Evolutionary conservation across 179 eudicot species (phyloP).

Genomic region (Carnegiea gigantea): DNA sequence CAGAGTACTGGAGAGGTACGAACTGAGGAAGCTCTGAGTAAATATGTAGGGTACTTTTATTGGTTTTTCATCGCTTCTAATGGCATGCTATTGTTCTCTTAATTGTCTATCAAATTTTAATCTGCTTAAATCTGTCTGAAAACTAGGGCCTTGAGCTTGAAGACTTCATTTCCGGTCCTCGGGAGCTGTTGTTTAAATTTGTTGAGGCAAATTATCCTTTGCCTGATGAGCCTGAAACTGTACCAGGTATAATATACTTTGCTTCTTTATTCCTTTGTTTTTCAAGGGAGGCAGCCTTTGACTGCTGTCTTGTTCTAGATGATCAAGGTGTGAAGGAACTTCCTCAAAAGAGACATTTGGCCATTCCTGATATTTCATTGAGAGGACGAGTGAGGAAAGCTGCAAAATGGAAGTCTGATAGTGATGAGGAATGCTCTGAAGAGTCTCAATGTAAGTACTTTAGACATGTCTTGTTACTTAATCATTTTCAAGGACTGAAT

Average conservation of each 20-base stretch:
- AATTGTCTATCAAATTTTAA: background rate
- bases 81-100: background rate
- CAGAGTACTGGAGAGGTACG: slow-evolving; percentile 99
- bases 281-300: slow-evolving; percentile 3
- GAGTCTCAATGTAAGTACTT: slow-evolving; percentile 62
- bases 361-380: slow-evolving; percentile 69
- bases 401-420: slow-evolving; percentile 73
- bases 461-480: background rate
- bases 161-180: slow-evolving; percentile 98
- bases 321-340: slow-evolving; percentile 78
- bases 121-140: background rate
- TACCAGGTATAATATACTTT: slow-evolving; percentile 51
- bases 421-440: slow-evolving; percentile 74
- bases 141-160: slow-evolving; percentile 93
- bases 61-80: background rate
- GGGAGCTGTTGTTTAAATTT: slow-evolving; percentile 93
- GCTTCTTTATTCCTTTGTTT: slow-evolving; percentile 7
- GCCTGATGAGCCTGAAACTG: slow-evolving; percentile 89
- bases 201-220: slow-evolving; percentile 96
- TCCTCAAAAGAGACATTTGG: slow-evolving; percentile 73
- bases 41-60: slow-evolving; percentile 58
- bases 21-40: slow-evolving; percentile 92
- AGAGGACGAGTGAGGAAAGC: slow-evolving; percentile 90
- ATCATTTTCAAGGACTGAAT: background rate
- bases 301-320: slow-evolving; percentile 24